Percentiles rank a stretch among this genome's conserved stretches.
These are phyloP conservation scores for Clitopilus hobsonii DNA, from an alignment of 768 basidiomycete genomes.

Conservation along the genomic window DNA sequence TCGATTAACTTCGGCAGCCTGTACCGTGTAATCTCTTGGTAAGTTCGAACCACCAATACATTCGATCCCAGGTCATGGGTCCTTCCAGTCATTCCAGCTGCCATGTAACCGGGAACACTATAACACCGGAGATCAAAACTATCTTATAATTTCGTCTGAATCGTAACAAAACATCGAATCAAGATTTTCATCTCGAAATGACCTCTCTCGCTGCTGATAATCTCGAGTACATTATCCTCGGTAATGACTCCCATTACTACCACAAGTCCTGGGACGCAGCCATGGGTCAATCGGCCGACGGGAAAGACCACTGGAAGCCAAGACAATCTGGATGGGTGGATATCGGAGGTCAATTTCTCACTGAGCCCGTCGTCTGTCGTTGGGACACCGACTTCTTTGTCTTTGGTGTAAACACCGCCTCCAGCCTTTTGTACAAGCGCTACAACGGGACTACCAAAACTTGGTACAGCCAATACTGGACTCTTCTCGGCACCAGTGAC, in stretches of 20 bases:
- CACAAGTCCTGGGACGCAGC: constrained; percentile 11
- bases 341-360: constrained; percentile 4
- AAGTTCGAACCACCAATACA: too few species aligned
- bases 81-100: too few species aligned
- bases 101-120: too few species aligned
- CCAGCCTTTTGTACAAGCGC: constrained; percentile 6
- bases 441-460: constrained; percentile 6
- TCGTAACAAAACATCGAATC: too few species aligned
- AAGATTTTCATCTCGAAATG: too few species aligned
- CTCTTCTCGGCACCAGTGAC: constrained; percentile 3
- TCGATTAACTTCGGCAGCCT: neutral
- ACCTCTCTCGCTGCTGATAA: constrained; percentile 5
- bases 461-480: neutral
- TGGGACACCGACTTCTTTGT: constrained; percentile 10
- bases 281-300: too few species aligned
- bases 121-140: too few species aligned
- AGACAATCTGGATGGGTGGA: neutral
- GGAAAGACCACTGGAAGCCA: constrained; percentile 1
- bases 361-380: constrained; percentile 6
- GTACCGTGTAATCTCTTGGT: too few species aligned
- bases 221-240: constrained; percentile 13
- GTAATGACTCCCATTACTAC: constrained; percentile 9
- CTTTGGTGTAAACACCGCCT: constrained; percentile 9
- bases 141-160: too few species aligned
- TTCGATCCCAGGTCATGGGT: too few species aligned